A percentile compares a stretch with the other conserved stretches of the same genome.
Evolutionary conservation across 2,329 filamentous ascomycete species (phyloP).

Genomic region (Fonsecaea nubica): DNA sequence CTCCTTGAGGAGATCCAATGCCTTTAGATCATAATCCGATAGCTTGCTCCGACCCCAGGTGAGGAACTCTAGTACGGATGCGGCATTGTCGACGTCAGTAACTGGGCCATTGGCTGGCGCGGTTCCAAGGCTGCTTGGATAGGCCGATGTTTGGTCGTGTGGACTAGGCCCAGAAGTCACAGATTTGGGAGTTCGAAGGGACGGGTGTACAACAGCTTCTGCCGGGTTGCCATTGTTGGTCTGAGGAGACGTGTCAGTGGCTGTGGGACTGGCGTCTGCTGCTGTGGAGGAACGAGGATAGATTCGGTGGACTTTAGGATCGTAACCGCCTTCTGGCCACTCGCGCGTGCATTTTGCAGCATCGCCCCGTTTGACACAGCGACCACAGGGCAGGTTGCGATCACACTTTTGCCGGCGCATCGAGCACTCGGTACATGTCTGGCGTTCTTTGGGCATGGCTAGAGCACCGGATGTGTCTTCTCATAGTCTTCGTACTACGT

Average conservation of each 20-base stretch:
- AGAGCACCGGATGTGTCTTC: not conserved
- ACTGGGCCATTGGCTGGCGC: slow-evolving; percentile 14
- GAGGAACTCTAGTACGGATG: slow-evolving; percentile 54
- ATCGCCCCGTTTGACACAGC: slow-evolving; percentile 50
- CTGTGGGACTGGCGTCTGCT: slow-evolving; percentile 13
- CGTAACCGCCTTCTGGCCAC: slow-evolving; percentile 39
- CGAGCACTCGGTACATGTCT: slow-evolving; percentile 41
- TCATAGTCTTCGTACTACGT: slow-evolving; percentile 26
- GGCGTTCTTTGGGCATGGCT: slow-evolving; percentile 37
- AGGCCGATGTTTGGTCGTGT: slow-evolving; percentile 1
- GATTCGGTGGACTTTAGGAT: slow-evolving; percentile 38
- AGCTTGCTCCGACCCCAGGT: slow-evolving; percentile 54
- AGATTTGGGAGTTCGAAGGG: slow-evolving; percentile 27
- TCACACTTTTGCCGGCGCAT: slow-evolving; percentile 46
- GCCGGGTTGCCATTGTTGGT: slow-evolving; percentile 5
- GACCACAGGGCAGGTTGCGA: slow-evolving; percentile 50
- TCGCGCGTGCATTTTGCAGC: slow-evolving; percentile 45
- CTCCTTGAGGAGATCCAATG: slow-evolving; percentile 48
- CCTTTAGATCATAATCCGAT: slow-evolving; percentile 38
- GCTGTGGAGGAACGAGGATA: slow-evolving; percentile 35
- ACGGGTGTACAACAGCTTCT: slow-evolving; percentile 25
- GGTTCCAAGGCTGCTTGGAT: slow-evolving; percentile 16
- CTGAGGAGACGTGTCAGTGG: slow-evolving; percentile 19
- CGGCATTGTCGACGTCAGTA: slow-evolving; percentile 27
- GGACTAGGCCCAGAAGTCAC: slow-evolving; percentile 25